These are phyloP conservation scores for Neopestalotiopsis clavispora DNA, from an alignment of 2,329 filamentous ascomycete genomes.

Conservation along the genomic window DNA sequence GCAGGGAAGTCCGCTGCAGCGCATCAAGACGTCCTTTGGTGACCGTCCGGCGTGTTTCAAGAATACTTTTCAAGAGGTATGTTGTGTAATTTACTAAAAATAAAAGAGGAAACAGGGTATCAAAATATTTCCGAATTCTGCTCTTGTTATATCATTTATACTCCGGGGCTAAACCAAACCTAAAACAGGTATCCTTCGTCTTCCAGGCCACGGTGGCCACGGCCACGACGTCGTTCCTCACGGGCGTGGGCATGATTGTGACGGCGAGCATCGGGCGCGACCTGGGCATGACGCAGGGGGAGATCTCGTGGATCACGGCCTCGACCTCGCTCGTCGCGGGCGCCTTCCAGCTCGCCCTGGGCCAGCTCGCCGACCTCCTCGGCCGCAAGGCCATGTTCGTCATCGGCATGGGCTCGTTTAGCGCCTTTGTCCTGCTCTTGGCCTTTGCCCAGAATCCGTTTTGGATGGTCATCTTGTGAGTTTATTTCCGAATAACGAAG, in stretches of 20 bases:
- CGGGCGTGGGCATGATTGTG: slow-evolving; percentile 64
- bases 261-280: slow-evolving; percentile 64
- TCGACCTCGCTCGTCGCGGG: slow-evolving; percentile 67
- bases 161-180: too few species aligned
- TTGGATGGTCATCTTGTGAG: slow-evolving; percentile 62
- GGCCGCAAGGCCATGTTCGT: slow-evolving; percentile 68
- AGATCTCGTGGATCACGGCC: slow-evolving; percentile 72
- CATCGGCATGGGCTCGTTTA: slow-evolving; percentile 62
- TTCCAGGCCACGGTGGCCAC: slow-evolving; percentile 71
- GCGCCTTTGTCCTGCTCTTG: slow-evolving; percentile 59
- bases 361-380: slow-evolving; percentile 68
- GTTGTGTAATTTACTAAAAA: slow-evolving; percentile 30
- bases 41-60: slow-evolving; percentile 63
- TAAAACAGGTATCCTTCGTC: slow-evolving; percentile 62
- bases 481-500: too few species aligned
- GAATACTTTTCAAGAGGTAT: slow-evolving; percentile 64
- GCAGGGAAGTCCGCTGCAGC: neutral
- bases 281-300: slow-evolving; percentile 65
- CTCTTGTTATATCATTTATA: too few species aligned
- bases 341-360: slow-evolving; percentile 69
- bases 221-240: slow-evolving; percentile 64
- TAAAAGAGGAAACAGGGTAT: too few species aligned
- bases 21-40: slow-evolving; percentile 13
- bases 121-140: too few species aligned
- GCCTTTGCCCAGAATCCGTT: slow-evolving; percentile 65